These are phyloP conservation scores for Eimeria nieschulzi DNA, from an alignment of 169 alveolate species.

Conservation along the genomic window DNA sequence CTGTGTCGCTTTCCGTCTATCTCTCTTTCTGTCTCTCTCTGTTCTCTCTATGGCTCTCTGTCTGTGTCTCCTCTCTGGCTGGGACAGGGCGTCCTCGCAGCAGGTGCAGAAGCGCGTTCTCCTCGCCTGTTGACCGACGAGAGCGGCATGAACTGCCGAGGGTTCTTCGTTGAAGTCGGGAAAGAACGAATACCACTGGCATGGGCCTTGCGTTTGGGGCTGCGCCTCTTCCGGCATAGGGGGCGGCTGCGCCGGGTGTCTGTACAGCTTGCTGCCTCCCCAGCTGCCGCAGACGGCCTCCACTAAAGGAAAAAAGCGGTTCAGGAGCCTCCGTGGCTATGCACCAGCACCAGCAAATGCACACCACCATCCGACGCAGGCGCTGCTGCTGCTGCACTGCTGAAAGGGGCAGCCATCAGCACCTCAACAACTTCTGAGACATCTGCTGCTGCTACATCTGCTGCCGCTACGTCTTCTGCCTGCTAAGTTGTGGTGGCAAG, in stretches of 20 bases:
- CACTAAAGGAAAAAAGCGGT: background rate
- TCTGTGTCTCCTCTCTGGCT: no score
- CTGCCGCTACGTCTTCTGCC: background rate
- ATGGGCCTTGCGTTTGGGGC: slow-evolving; percentile 26
- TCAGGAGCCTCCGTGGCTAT: slow-evolving; percentile 33
- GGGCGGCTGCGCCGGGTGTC: slow-evolving; percentile 1
- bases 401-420: background rate
- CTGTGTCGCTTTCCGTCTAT: no score
- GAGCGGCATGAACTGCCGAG: slow-evolving; percentile 15
- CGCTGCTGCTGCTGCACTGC: background rate
- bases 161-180: slow-evolving; percentile 23
- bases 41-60: no score
- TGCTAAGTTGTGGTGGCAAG: background rate
- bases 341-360: slow-evolving; percentile 23
- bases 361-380: background rate
- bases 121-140: slow-evolving; percentile 7
- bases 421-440: background rate
- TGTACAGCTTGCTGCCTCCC: slow-evolving; percentile 45
- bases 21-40: no score
- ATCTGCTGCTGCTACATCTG: background rate
- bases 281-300: background rate
- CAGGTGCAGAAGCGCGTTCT: no score
- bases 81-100: no score
- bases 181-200: background rate
- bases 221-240: slow-evolving; percentile 18